Conservation (phyloP, 352 stramenopile species). For the Phytophthora capsici region DNA sequence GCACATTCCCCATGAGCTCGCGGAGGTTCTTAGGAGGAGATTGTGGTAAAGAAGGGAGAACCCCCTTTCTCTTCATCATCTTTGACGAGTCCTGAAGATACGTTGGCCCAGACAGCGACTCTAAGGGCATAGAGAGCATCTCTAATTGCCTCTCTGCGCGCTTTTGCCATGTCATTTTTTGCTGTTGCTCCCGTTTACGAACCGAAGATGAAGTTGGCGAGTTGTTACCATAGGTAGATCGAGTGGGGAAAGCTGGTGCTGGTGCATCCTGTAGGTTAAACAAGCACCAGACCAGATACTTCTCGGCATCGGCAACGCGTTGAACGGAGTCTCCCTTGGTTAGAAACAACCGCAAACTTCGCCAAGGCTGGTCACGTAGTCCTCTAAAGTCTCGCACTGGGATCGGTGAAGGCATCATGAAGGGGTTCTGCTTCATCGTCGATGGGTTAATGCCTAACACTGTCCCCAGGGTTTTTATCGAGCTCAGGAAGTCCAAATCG, state of each 20-base stretch:
- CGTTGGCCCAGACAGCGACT: conserved; percentile 50
- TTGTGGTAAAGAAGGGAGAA: conserved; percentile 60
- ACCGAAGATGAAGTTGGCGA: conserved; percentile 20
- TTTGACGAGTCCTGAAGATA: conserved; percentile 76
- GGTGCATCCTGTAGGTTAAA: conserved; percentile 43
- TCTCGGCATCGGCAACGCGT: conserved; percentile 59
- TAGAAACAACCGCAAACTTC: conserved; percentile 27
- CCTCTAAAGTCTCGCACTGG: conserved; percentile 58
- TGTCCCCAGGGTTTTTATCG: conserved; percentile 48
- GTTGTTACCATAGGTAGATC: conserved; percentile 4
- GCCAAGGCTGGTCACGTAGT: conserved; percentile 36
- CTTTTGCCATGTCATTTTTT: conserved; percentile 58
- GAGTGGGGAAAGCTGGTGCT: background rate
- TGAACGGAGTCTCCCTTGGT: conserved; percentile 36
- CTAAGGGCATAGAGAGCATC: conserved; percentile 71
- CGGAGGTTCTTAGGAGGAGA: conserved; percentile 70
- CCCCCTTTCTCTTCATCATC: conserved; percentile 79
- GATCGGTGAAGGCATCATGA: conserved; percentile 85
- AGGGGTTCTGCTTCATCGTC: conserved; percentile 80
- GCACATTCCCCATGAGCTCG: conserved; percentile 61
- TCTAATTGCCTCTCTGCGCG: conserved; percentile 73
- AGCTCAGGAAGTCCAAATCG: conserved; percentile 80
- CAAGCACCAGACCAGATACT: conserved; percentile 74
- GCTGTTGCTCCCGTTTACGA: conserved; percentile 27
- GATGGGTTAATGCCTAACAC: conserved; percentile 63